Evolutionary conservation across 495 filamentous ascomycete genomes (phyloP).

Genomic region (Hypoxylon trugodes): DNA sequence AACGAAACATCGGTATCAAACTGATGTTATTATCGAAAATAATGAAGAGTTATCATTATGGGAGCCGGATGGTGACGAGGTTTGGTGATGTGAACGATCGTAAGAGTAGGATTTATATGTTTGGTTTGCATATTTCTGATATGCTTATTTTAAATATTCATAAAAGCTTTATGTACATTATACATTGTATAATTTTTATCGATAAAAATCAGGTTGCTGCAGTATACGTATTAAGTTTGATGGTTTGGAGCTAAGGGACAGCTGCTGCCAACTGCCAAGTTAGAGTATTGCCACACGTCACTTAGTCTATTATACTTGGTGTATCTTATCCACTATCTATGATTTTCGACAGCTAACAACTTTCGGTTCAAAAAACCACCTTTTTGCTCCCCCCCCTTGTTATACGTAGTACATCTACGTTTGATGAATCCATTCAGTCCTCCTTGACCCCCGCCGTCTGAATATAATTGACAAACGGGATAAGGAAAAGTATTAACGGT

Average conservation of each 20-base stretch:
- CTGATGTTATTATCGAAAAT: neutral
- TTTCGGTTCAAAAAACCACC: neutral
- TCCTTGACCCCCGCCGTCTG: neutral
- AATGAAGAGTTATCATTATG: neutral
- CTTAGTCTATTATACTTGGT: neutral
- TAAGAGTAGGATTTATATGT: too few species aligned
- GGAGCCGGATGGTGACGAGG: neutral
- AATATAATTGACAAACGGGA: conserved; percentile 1
- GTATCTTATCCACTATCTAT: neutral
- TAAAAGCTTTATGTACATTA: too few species aligned
- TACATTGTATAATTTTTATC: too few species aligned
- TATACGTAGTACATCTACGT: conserved; percentile 2
- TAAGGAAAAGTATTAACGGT: neutral
- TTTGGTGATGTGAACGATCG: neutral
- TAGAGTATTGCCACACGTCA: conserved; percentile 30
- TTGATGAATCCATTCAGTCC: neutral
- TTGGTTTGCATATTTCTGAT: too few species aligned
- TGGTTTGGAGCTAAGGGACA: too few species aligned
- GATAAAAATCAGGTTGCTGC: too few species aligned
- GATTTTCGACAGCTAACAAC: neutral
- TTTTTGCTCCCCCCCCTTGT: neutral
- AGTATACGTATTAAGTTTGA: too few species aligned
- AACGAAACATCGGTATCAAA: neutral
- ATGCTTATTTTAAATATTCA: too few species aligned
- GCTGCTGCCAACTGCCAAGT: too few species aligned